Percentiles rank a stretch among this genome's conserved stretches.
phyloP scores from a whole-genome alignment of 208 protist species.

The Spongospora subterranea region DNA sequence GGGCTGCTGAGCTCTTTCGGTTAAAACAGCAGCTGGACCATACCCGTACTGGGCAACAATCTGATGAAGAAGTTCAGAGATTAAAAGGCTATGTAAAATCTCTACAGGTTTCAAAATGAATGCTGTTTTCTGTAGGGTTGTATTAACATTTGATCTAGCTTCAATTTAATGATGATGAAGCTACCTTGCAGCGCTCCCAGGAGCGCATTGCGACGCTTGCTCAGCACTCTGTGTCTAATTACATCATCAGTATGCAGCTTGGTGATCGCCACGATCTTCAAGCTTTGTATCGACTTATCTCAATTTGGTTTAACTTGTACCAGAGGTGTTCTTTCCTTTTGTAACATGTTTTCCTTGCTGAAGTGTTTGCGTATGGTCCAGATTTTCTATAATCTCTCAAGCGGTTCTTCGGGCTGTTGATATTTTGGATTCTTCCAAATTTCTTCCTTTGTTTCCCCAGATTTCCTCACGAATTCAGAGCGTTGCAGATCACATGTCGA shows the following conservation, averaged over 20 bases:
- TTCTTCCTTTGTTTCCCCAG: conserved; percentile 26
- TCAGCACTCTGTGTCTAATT: background rate
- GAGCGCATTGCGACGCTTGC: background rate
- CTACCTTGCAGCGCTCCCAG: background rate
- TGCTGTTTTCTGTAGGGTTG: background rate
- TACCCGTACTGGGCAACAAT: background rate
- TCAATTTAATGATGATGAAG: background rate
- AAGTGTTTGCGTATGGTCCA: background rate
- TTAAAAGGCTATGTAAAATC: background rate
- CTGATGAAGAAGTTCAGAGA: background rate
- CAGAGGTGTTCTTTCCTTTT: background rate
- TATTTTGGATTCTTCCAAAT: background rate
- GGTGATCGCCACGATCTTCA: background rate
- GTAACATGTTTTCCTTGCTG: background rate
- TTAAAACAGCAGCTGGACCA: background rate
- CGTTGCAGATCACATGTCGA: background rate
- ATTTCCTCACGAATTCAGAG: background rate
- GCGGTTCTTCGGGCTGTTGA: background rate
- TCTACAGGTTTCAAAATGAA: background rate
- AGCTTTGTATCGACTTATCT: background rate
- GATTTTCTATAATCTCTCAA: background rate
- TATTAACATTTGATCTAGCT: background rate
- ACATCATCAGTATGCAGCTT: background rate
- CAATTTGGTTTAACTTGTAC: conserved; percentile 34
- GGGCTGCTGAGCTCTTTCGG: background rate